These are phyloP conservation scores for Schizochytrium sp. DNA, from an alignment of 108 stramenopile species.

Conservation along the genomic window DNA sequence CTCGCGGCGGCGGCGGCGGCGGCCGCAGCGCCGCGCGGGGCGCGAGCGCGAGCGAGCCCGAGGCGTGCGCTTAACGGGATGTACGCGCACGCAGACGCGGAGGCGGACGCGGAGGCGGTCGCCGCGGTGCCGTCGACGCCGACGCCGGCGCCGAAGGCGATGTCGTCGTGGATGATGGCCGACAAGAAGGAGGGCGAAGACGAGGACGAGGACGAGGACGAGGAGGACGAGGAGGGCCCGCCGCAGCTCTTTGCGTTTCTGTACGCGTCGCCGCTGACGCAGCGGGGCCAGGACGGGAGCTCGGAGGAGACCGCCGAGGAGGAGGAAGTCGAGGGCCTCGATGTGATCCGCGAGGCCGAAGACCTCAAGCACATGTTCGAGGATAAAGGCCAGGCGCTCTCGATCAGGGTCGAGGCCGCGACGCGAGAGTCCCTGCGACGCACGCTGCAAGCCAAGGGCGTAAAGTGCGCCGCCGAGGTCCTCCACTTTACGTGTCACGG, in stretches of 20 bases:
- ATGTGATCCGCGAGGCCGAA: background rate
- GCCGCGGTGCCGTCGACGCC: too few species aligned
- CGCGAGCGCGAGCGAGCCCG: too few species aligned
- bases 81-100: too few species aligned
- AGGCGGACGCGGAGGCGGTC: too few species aligned
- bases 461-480: background rate
- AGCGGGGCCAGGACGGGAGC: background rate
- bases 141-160: too few species aligned
- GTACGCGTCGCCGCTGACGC: slow-evolving; percentile 1
- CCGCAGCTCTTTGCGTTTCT: background rate
- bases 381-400: background rate
- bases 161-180: too few species aligned
- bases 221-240: background rate
- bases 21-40: too few species aligned
- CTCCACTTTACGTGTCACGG: slow-evolving; percentile 13
- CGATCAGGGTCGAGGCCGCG: background rate
- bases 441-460: background rate
- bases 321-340: background rate
- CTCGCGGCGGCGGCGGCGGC: too few species aligned
- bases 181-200: too few species aligned
- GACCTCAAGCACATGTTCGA: background rate
- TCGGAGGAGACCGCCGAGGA: background rate
- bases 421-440: background rate
- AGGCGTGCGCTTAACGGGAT: too few species aligned
- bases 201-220: too few species aligned